Base-by-base conservation (phyloP, 2,329 filamentous ascomycete species). In the Fusarium cicatricum region DNA sequence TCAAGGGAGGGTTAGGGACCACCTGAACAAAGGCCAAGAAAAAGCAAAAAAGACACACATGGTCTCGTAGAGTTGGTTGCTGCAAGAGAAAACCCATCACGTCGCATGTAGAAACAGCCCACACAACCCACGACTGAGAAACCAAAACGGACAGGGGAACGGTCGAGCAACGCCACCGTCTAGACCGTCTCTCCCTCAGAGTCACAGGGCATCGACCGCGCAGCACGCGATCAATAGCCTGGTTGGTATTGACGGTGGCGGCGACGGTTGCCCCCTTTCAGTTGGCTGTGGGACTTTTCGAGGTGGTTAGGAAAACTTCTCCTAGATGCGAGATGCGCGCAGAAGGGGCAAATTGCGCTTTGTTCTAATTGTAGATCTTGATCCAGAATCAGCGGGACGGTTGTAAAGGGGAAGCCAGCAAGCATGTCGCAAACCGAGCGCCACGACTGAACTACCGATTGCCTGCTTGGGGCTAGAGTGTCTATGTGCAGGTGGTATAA, bases 211-310 rank as follows among this genome's bases (percentile, higher is more conserved):
- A 28, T 37, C 15, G 47, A 3, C 11, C 28, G 39, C 40, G 38
- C 58, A 53, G 60, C 60, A 66, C 63, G 53, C 60, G 57, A 66
- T 64, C 63, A 56, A 66, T 64, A 60, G 60, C 52, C 43, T 55
- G 46, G 23, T 50, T 46, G 32, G 58, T 40, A 46, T 6, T 8
- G 14, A 31, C 43, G 33, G 23, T 34, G 17, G 33, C 33, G 52
- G n/a, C 14, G 44, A 40, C 32, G 26, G 29, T 33, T 23, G 32
- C 47, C 60, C 61, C 45, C 40, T 61, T 58, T 64, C 10, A 9
- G 12, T 11, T 29, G 42, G 34, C 15, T 10, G 15, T 14, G 11
- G 26, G 19, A n/a, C 29, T 48, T 36, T 38, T 33, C 44, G 39
- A 19, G 31, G 29, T 12, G 14, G 11, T 32, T 14, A 4, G 29